Percentiles rank a stretch among this genome's conserved stretches.
Conservation (phyloP, 352 stramenopile genomes). For the Phytophthora sp. region DNA sequence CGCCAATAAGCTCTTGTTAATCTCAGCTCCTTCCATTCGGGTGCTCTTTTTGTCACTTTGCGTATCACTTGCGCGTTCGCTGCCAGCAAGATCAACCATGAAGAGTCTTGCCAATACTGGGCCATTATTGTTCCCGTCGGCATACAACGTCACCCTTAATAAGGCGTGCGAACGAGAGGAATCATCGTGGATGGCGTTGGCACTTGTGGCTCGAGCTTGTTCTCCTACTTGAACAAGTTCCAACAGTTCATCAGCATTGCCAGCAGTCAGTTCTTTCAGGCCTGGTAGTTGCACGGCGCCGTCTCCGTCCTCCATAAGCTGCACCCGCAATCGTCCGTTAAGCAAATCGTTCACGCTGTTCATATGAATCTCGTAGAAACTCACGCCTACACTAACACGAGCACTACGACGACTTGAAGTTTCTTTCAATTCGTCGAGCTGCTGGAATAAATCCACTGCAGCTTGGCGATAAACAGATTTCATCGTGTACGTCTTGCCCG, state of each 20-base stretch:
- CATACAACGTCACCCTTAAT: conserved; percentile 83
- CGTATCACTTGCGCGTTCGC: conserved; percentile 94
- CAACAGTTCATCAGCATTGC: conserved; percentile 85
- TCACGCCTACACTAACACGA: conserved; percentile 81
- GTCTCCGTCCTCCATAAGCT: conserved; percentile 93
- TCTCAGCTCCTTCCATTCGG: conserved; percentile 95
- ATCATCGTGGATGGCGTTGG: conserved; percentile 95
- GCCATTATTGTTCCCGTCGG: conserved; percentile 18
- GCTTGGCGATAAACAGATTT: conserved; percentile 73
- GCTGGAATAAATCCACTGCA: conserved; percentile 63
- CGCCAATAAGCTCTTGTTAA: conserved; percentile 97
- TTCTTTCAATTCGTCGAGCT: conserved; percentile 34
- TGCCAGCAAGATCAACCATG: conserved; percentile 95
- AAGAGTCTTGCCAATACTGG: conserved; percentile 52
- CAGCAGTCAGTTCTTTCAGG: conserved; percentile 87
- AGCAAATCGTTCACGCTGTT: conserved; percentile 95
- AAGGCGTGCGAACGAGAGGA: conserved; percentile 94
- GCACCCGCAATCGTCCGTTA: conserved; percentile 86
- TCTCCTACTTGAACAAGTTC: conserved; percentile 91
- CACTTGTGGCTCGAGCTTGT: conserved; percentile 90
- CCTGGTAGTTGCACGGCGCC: conserved; percentile 93
- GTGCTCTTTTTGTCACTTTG: conserved; percentile 90
- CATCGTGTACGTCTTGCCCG: conserved; percentile 96
- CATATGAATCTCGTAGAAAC: conserved; percentile 98
- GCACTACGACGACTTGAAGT: conserved; percentile 16